Evolutionary conservation across 2,329 filamentous ascomycete genomes (phyloP).

Genomic region (Monosporascus sp.): DNA sequence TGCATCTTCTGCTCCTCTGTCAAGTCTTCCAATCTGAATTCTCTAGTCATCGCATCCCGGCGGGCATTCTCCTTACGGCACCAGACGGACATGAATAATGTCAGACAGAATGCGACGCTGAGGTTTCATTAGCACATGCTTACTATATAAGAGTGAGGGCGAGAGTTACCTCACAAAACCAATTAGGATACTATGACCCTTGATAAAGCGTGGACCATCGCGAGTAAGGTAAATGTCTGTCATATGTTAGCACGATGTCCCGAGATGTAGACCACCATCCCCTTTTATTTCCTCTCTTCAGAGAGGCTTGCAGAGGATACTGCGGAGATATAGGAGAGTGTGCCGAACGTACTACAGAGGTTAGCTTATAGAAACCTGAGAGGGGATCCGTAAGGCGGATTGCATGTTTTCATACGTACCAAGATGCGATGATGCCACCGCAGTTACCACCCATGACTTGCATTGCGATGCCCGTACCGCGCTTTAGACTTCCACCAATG

Average conservation of each 20-base stretch:
- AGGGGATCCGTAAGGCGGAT: no score
- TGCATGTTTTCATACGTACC: conserved; percentile 7
- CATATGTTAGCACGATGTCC: conserved; percentile 24
- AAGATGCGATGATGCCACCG: conserved; percentile 6
- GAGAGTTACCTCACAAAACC: conserved; percentile 18
- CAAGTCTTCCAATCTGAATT: conserved; percentile 12
- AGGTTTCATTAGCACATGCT: neutral
- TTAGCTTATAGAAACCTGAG: neutral
- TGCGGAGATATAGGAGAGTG: no score
- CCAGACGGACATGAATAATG: conserved; percentile 26
- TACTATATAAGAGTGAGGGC: no score
- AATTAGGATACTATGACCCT: conserved; percentile 34
- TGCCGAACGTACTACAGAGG: neutral
- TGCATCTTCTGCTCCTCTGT: conserved; percentile 23
- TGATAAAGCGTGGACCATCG: conserved; percentile 29
- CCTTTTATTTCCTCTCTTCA: no score
- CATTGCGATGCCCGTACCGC: conserved; percentile 51
- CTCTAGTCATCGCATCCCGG: conserved; percentile 16
- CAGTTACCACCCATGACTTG: conserved; percentile 57
- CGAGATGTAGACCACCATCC: conserved; percentile 7
- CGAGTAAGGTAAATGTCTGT: conserved; percentile 40
- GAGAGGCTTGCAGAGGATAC: no score
- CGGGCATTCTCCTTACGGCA: conserved; percentile 25
- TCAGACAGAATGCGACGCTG: conserved; percentile 27
- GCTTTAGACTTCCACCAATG: conserved; percentile 49